phyloP scores from a whole-genome alignment of 352 stramenopile species.

The Phytophthora foliorum region DNA sequence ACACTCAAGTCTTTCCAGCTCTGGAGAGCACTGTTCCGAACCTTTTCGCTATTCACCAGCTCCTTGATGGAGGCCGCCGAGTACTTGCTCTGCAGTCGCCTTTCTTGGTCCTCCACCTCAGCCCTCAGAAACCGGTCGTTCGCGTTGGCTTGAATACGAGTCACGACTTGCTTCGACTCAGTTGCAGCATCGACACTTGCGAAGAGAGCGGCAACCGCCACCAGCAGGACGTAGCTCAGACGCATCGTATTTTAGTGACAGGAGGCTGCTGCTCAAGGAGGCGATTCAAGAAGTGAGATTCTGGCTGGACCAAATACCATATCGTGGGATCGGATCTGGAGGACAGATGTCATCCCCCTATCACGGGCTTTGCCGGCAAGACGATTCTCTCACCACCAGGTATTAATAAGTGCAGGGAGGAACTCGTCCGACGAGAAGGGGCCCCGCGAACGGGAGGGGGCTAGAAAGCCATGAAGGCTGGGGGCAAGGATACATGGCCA shows the following conservation, averaged over 20 bases:
- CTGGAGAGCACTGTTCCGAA: background rate
- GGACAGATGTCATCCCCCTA: no score
- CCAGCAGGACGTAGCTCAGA: constrained; percentile 10
- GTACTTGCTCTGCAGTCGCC: constrained; percentile 7
- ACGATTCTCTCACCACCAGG: no score
- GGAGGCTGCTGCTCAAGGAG: background rate
- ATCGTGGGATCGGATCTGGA: no score
- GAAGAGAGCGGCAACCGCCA: background rate
- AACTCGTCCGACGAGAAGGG: no score
- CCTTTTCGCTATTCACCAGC: background rate
- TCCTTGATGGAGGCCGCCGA: background rate
- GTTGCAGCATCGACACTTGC: constrained; percentile 6
- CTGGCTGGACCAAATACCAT: no score
- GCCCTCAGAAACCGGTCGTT: background rate
- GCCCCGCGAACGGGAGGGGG: no score
- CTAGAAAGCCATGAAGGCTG: no score
- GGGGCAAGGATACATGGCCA: no score
- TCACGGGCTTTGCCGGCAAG: no score
- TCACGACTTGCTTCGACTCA: constrained; percentile 1
- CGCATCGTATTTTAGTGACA: background rate
- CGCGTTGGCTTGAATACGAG: background rate
- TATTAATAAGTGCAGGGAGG: no score
- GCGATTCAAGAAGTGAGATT: no score
- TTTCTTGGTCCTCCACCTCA: background rate
- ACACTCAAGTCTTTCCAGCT: constrained; percentile 1